Evolutionary conservation across 352 stramenopile species (phyloP).

Genomic region (Phytopythium aichiense): DNA sequence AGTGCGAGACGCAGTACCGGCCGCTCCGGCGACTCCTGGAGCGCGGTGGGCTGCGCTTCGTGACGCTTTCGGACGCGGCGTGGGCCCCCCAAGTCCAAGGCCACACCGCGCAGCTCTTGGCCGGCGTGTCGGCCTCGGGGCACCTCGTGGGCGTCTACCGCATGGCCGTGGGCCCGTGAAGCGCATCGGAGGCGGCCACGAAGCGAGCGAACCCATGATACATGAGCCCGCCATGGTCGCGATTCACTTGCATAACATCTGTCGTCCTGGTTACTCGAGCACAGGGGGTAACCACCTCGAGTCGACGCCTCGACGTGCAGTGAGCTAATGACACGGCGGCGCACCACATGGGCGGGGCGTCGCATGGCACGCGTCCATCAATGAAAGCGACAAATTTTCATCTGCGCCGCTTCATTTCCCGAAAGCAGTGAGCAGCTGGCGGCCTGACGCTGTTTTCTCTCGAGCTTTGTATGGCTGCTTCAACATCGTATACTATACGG

Average conservation of each 20-base stretch:
- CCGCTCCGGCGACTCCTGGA: constrained; percentile 6
- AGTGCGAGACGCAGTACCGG: constrained; percentile 15
- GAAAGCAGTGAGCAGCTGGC: neutral
- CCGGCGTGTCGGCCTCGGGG: neutral
- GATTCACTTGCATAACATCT: too few species aligned
- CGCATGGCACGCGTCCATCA: neutral
- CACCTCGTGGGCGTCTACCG: constrained; percentile 1
- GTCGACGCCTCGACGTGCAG: neutral
- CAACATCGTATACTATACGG: neutral
- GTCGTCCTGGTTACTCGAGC: too few species aligned
- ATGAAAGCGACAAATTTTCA: neutral
- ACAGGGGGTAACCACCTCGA: neutral
- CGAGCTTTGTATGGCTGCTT: neutral
- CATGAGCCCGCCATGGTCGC: neutral
- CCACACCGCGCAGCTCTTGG: constrained; percentile 5
- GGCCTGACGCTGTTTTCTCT: neutral
- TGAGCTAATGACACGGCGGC: constrained; percentile 2
- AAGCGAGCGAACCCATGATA: neutral
- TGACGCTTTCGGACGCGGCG: constrained; percentile 7
- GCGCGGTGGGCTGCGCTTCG: constrained; percentile 3
- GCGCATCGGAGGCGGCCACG: neutral
- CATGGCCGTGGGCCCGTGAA: neutral
- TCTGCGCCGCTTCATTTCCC: neutral
- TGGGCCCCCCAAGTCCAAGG: neutral
- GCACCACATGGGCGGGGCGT: neutral